Evolutionary conservation across 2,329 filamentous ascomycete genomes (phyloP).

Genomic region (Phaeomoniella chlamydospora): DNA sequence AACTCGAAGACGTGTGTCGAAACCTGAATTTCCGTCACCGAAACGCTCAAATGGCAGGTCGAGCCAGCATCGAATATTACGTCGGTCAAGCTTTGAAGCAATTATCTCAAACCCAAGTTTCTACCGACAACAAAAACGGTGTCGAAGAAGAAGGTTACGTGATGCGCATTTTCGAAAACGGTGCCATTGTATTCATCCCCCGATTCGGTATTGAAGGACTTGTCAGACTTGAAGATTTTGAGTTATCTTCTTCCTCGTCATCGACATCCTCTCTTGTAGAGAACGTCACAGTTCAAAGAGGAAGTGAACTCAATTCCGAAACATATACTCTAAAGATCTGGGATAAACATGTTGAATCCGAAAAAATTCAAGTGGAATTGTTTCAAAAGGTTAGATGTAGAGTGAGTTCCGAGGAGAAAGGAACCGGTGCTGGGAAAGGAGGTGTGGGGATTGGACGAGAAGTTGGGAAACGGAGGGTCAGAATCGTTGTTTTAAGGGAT

Average conservation of each 20-base stretch:
- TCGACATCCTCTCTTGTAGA: neutral
- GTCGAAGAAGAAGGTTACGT: constrained; percentile 84
- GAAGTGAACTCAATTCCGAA: constrained; percentile 72
- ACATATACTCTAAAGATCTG: constrained; percentile 58
- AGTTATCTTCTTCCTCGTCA: constrained; percentile 33
- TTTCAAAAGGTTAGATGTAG: constrained; percentile 86
- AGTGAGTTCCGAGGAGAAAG: constrained; percentile 86
- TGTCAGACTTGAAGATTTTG: constrained; percentile 73
- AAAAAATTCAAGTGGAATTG: constrained; percentile 51
- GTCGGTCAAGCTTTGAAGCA: constrained; percentile 90
- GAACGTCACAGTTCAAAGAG: constrained; percentile 34
- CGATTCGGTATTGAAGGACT: constrained; percentile 89
- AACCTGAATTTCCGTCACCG: constrained; percentile 97
- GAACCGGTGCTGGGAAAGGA: no score
- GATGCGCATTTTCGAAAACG: constrained; percentile 95
- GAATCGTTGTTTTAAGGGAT: constrained; percentile 22
- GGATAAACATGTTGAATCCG: constrained; percentile 35
- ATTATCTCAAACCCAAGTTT: constrained; percentile 29
- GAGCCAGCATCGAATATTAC: constrained; percentile 93
- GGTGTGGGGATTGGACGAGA: constrained; percentile 31
- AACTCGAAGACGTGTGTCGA: constrained; percentile 86
- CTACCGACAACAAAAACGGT: constrained; percentile 16
- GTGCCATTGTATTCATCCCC: constrained; percentile 91
- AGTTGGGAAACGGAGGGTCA: constrained; percentile 73
- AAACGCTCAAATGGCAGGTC: constrained; percentile 89